Base-by-base conservation (phyloP, 1,284 basidiomycete genomes). In the Moniliella sp. region DNA sequence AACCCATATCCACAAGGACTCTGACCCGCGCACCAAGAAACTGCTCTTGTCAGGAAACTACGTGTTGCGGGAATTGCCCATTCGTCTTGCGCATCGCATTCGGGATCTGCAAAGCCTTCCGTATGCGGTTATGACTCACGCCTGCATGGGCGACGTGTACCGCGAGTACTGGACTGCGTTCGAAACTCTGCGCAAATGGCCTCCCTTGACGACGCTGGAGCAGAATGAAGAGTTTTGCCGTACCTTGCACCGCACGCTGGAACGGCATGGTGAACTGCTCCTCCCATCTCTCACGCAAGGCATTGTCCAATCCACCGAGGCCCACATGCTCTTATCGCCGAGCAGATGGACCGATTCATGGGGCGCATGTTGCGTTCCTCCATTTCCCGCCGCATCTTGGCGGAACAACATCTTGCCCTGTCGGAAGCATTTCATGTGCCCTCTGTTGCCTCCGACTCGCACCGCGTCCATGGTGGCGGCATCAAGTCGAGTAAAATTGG, bases 361-460 rank as follows among this genome's bases (percentile, higher is more conserved):
- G 71, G 73, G 14, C 71, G 81, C 16, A 88, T 88, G 83, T 69
- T 88, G 5, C 69, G 81, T 28, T 84, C 81, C 2, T 69, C 83
- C 33, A 83, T 88, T 54, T 83, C 81, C 5, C 69, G 82, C 15
- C 71, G 83, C 25, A 82, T 88, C 16, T 67, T 88, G 17, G 78
- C 75, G 1, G 78, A 86, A 53, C 82, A 88, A 50, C 82, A 88
- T 48, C 73, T 86, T 34, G 76, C 79, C 2, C 66, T 88, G 3
- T 76, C 78, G 3, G 69, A 73, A 35, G 69, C 69, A 23, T 52
- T 55, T 32, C 39, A 43, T 25, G 52, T 52, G 11, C 21, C 21
- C n/a, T 31, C 27, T 9, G 29, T 42, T 9, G 32, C n/a, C n/a
- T n/a, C n/a, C n/a, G n/a, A n/a, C n/a, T n/a, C n/a, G n/a, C n/a